Evolutionary conservation across 257 asterid species (phyloP), one percentile per base, ranked within the genome.

Genomic region (Euphrasia confusa): DNA sequence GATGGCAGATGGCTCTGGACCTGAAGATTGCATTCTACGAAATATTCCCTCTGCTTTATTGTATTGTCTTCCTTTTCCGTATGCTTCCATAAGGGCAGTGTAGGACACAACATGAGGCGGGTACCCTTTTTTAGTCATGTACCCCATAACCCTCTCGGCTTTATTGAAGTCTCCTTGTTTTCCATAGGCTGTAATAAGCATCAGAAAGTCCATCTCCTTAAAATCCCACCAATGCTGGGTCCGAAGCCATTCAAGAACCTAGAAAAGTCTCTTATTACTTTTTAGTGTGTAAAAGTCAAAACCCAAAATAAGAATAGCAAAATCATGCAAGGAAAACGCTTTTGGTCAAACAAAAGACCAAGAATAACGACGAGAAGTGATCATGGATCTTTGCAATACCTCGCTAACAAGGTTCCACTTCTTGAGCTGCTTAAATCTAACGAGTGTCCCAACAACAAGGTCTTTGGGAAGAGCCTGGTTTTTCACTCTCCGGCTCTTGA

Each of bases 51-150:
- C 96, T 48, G 99, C 97, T 73, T 89, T 84, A 76, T 67, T 79
- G 75, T 67, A 83, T 66, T 87, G 91, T 54, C 95, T 83, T 40
- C 91, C 96, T 79, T 72, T 89, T 58, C 97, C 97, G 62, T 93
- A 89, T 35, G 99, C 92, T 77, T 93, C 99, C 96, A 93, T 89
- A 47, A 93, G 94, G 68, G 96, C 97, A 18, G 99, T 93, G 75
- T 86, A 78, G 63, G 99, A 87, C 58, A 76, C 89, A 12, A 89
- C 95, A 64, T 82, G 93, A 40, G 94, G 92, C 2, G 88, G 88
- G 79, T 81, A 80, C 8, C 94, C 95, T 52, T 85, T 87, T 75
- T 70, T 79, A 70, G 64, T 83, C 90, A 93, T 87, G 85, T 79
- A 82, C 72, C 88, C 76, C 73, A 93, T 71, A 62, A 89, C 45